These are phyloP conservation scores for Penicillium angulare DNA, from an alignment of 495 filamentous ascomycete genomes.

Conservation along the genomic window DNA sequence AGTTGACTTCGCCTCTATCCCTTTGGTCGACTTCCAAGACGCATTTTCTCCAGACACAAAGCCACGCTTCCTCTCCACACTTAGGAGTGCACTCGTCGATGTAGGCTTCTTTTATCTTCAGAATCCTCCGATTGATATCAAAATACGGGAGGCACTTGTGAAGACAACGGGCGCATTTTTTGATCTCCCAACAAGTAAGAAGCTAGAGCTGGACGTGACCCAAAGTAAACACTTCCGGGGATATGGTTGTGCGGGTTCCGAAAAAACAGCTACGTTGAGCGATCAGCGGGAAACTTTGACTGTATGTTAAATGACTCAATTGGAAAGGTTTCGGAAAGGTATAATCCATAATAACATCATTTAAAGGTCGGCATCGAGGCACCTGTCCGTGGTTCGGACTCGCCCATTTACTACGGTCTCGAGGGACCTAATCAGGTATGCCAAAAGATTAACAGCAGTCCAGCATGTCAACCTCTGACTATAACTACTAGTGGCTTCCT, in stretches of 20 bases:
- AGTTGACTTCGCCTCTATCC: not conserved
- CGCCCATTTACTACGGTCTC: not conserved
- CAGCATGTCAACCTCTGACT: not conserved
- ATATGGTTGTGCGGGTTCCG: too few relatives aligned
- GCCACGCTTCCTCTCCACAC: not conserved
- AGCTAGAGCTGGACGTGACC: too few relatives aligned
- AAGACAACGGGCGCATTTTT: too few relatives aligned
- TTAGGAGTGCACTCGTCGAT: not conserved
- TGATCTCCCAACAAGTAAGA: too few relatives aligned
- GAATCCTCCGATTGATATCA: not conserved
- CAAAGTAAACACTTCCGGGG: too few relatives aligned
- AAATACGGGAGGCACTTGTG: not conserved
- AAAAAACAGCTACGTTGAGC: too few relatives aligned
- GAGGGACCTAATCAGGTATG: not conserved
- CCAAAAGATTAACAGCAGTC: not conserved
- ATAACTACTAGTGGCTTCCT: constrained; percentile 67
- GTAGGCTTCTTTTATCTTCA: not conserved
- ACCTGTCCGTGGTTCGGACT: too few relatives aligned
- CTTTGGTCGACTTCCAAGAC: not conserved
- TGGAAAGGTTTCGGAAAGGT: too few relatives aligned
- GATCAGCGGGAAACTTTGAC: too few relatives aligned
- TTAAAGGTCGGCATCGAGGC: too few relatives aligned
- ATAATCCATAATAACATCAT: too few relatives aligned
- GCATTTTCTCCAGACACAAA: not conserved
- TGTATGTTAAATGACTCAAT: too few relatives aligned